These are phyloP conservation scores for Penicillium nordicum DNA, from an alignment of 2,329 filamentous ascomycete species.

Conservation along the genomic window DNA sequence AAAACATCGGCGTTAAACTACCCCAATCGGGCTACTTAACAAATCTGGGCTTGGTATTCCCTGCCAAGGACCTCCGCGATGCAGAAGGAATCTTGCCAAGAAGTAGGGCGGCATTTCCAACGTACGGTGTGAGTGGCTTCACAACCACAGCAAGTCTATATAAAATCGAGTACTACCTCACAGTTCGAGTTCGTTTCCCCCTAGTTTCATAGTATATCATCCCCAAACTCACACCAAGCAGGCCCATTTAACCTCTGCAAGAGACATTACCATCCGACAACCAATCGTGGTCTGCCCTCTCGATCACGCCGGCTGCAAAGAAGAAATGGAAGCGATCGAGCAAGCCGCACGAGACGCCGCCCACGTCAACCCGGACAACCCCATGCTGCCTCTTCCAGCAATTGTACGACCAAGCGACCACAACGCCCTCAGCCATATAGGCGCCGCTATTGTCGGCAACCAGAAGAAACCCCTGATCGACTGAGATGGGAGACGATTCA, in stretches of 20 bases:
- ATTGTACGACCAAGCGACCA: slow-evolving; percentile 78
- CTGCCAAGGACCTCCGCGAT: slow-evolving; percentile 82
- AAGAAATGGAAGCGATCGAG: slow-evolving; percentile 98
- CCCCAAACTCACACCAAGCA: slow-evolving; percentile 39
- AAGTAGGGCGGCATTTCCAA: slow-evolving; percentile 81
- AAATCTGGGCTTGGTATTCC: slow-evolving; percentile 86
- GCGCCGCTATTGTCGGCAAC: slow-evolving; percentile 61
- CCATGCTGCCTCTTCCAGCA: slow-evolving; percentile 80
- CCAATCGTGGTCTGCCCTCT: slow-evolving; percentile 94
- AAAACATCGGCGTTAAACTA: slow-evolving; percentile 76
- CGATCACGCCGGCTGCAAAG: slow-evolving; percentile 92
- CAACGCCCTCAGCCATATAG: slow-evolving; percentile 57
- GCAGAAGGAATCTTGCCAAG: slow-evolving; percentile 81
- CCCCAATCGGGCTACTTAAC: slow-evolving; percentile 91
- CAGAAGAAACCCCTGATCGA: slow-evolving; percentile 64
- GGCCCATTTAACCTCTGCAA: slow-evolving; percentile 82
- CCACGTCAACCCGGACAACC: slow-evolving; percentile 81
- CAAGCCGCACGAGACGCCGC: slow-evolving; percentile 91
- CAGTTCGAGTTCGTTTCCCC: slow-evolving; percentile 69
- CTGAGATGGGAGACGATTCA: slow-evolving; percentile 41
- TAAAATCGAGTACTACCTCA: slow-evolving; percentile 96
- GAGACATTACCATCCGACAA: slow-evolving; percentile 83
- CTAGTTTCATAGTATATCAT: slow-evolving; percentile 11
- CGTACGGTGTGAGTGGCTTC: slow-evolving; percentile 84
- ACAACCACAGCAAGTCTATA: slow-evolving; percentile 92